A percentile compares a stretch with the other conserved stretches of the same genome.
These are phyloP conservation scores for Rubia peregrina DNA, from an alignment of 305 asterid genomes.

Conservation along the genomic window DNA sequence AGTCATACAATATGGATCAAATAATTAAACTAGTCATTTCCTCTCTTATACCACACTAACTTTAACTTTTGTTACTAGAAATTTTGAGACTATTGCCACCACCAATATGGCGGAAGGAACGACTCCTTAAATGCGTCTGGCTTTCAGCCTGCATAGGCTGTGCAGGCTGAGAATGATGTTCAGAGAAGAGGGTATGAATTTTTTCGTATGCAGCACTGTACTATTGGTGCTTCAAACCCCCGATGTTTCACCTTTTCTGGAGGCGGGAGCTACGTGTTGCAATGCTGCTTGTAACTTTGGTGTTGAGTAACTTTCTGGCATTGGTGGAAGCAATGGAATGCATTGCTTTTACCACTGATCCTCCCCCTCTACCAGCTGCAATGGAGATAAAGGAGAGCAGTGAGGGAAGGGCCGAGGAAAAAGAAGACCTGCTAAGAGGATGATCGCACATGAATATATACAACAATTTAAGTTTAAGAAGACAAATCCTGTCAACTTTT, in stretches of 20 bases:
- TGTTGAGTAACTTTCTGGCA: neutral
- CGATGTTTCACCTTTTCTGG: neutral
- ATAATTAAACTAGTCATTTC: no score
- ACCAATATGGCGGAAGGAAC: neutral
- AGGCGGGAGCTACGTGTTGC: neutral
- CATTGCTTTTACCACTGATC: no score
- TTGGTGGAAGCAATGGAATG: neutral
- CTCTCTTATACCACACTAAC: neutral
- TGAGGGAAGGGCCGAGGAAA: no score
- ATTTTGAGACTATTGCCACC: neutral
- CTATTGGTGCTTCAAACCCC: neutral
- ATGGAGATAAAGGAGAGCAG: neutral
- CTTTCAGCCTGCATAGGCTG: no score
- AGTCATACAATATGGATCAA: neutral
- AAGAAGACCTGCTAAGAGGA: no score
- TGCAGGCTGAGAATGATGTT: neutral
- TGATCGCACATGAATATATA: no score
- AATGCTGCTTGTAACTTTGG: neutral
- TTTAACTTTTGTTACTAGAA: neutral
- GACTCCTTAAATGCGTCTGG: neutral
- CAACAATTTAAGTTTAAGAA: no score
- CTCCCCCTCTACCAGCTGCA: no score
- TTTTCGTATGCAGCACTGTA: neutral
- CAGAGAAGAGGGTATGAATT: neutral
- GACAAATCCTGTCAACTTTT: no score